Conservation (phyloP, 2,329 filamentous ascomycete species). For the Trichoderma sp. region DNA sequence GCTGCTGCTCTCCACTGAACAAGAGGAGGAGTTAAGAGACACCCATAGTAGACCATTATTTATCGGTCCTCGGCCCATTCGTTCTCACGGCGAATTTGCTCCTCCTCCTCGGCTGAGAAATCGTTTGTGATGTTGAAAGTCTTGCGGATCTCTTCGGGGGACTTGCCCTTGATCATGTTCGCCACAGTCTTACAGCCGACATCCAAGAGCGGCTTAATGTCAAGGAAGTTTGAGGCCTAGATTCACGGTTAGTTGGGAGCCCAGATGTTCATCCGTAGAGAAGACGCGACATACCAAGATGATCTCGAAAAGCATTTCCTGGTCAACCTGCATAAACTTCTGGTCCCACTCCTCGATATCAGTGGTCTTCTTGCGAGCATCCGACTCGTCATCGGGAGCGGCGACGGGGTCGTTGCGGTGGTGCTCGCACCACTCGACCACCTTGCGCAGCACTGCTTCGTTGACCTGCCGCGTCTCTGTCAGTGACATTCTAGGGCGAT, state of each 20-base stretch:
- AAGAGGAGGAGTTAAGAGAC: background rate
- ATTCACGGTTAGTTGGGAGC: constrained; percentile 24
- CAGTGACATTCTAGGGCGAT: constrained; percentile 18
- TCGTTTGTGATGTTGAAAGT: constrained; percentile 99
- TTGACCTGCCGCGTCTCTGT: constrained; percentile 61
- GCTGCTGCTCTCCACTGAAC: background rate
- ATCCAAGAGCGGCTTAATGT: constrained; percentile 96
- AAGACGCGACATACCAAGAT: constrained; percentile 69
- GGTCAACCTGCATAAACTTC: constrained; percentile 99
- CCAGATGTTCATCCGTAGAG: background rate
- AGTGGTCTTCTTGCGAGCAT: constrained; percentile 95
- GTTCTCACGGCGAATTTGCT: constrained; percentile 91
- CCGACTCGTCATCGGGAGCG: constrained; percentile 81
- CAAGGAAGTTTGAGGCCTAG: constrained; percentile 94
- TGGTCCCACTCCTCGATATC: constrained; percentile 99
- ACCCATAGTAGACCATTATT: constrained; percentile 24
- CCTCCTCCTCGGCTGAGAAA: constrained; percentile 97
- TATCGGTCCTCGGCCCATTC: constrained; percentile 86
- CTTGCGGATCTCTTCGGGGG: constrained; percentile 97
- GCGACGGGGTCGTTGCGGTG: constrained; percentile 87
- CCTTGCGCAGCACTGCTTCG: constrained; percentile 89
- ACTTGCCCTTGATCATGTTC: constrained; percentile 99
- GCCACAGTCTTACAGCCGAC: constrained; percentile 99
- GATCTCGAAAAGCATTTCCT: constrained; percentile 99
- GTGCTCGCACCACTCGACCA: constrained; percentile 96